Conservation (phyloP, 2,329 filamentous ascomycete genomes). For the Botrytis pseudocinerea region DNA sequence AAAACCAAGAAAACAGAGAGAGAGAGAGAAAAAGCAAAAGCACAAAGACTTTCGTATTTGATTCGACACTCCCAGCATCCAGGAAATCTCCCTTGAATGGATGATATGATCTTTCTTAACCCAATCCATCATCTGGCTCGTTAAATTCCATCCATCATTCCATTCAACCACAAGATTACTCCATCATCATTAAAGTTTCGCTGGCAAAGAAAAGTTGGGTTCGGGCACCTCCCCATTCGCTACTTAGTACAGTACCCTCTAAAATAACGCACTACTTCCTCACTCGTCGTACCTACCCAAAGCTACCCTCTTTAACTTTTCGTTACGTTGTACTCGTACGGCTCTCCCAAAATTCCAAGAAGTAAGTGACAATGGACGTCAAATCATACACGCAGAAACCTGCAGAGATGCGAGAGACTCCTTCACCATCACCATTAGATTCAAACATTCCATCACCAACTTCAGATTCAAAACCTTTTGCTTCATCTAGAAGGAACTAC, state of each 20-base stretch:
- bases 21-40: neutral
- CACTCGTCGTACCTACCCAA: constrained; percentile 22
- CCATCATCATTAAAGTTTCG: constrained; percentile 2
- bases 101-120: neutral
- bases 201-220: constrained; percentile 12
- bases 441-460: constrained; percentile 16
- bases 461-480: constrained; percentile 7
- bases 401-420: constrained; percentile 19
- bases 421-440: constrained; percentile 15
- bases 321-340: constrained; percentile 21
- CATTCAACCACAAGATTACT: neutral
- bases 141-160: neutral
- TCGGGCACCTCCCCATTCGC: constrained; percentile 20
- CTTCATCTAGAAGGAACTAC: constrained; percentile 28
- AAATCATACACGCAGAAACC: constrained; percentile 9
- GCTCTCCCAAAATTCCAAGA: neutral
- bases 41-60: neutral
- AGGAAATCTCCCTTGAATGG: neutral
- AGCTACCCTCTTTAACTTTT: constrained; percentile 17
- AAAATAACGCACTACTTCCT: constrained; percentile 10
- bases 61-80: neutral
- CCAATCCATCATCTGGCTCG: neutral
- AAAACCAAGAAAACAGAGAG: neutral
- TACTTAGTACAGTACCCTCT: neutral
- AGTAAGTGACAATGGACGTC: constrained; percentile 23